These are phyloP conservation scores for Paraleonurus japonicus DNA, from an alignment of 257 asterid species.

Conservation along the genomic window DNA sequence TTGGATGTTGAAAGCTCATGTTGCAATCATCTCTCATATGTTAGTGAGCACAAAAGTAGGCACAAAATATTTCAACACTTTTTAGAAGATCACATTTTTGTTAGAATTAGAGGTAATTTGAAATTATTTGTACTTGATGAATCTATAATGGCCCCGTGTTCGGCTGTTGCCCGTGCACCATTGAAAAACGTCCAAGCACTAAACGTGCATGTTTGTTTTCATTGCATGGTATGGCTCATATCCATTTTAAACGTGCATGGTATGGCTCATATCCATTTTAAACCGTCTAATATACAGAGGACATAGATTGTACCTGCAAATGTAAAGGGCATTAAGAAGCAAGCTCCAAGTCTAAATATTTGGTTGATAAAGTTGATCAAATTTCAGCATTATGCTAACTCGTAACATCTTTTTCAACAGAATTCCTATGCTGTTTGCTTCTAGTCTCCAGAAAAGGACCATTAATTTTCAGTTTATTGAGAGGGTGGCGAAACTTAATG, in stretches of 20 bases:
- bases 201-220: not conserved
- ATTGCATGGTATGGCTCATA: not conserved
- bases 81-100: not conserved
- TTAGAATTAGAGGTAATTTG: not conserved
- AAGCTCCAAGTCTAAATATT: not conserved
- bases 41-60: not conserved
- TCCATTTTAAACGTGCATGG: not conserved
- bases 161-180: not conserved
- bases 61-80: not conserved
- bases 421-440: not conserved
- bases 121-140: not conserved
- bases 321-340: not conserved
- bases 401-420: too few species aligned
- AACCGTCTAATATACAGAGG: not conserved
- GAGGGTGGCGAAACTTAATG: too few species aligned
- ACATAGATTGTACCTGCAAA: conserved; percentile 3
- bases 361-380: not conserved
- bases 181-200: not conserved
- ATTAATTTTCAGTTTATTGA: too few species aligned
- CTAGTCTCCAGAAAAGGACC: too few species aligned
- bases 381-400: not conserved
- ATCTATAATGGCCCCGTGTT: not conserved
- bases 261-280: not conserved
- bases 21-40: too few species aligned
- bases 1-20: not conserved